These are phyloP conservation scores for Zygosaccharomyces sapae DNA, from an alignment of 1,139 yeast species.

Conservation along the genomic window DNA sequence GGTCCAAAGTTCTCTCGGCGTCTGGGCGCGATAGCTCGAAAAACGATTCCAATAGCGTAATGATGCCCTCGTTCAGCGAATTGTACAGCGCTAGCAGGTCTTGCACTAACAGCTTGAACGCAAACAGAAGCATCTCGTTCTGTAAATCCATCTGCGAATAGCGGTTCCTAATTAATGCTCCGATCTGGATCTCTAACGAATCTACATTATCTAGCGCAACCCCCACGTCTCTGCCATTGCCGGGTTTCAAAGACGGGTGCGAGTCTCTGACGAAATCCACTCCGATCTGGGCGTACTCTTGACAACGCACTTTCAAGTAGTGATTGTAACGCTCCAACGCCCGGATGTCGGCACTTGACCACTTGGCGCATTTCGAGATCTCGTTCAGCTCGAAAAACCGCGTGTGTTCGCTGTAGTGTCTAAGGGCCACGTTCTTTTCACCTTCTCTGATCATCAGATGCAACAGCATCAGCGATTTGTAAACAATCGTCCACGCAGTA, in stretches of 20 bases:
- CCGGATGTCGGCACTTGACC: slow-evolving; percentile 52
- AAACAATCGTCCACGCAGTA: slow-evolving; percentile 85
- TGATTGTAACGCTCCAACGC: slow-evolving; percentile 65
- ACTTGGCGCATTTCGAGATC: slow-evolving; percentile 30
- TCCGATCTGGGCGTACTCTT: slow-evolving; percentile 59
- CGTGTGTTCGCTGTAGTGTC: slow-evolving; percentile 56
- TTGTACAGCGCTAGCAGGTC: slow-evolving; percentile 84
- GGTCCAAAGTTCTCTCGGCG: slow-evolving; percentile 79
- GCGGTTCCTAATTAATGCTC: slow-evolving; percentile 66
- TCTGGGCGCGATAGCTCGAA: slow-evolving; percentile 85
- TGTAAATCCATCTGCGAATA: slow-evolving; percentile 65
- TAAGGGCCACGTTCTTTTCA: slow-evolving; percentile 47
- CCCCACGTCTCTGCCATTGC: slow-evolving; percentile 71
- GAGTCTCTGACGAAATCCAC: slow-evolving; percentile 79
- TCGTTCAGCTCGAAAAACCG: slow-evolving; percentile 48
- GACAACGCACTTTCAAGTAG: slow-evolving; percentile 65
- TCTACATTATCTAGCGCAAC: slow-evolving; percentile 72
- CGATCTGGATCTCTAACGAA: slow-evolving; percentile 77
- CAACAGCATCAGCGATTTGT: slow-evolving; percentile 74
- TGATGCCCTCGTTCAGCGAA: slow-evolving; percentile 89
- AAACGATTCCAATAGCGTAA: slow-evolving; percentile 85
- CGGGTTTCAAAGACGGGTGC: slow-evolving; percentile 46
- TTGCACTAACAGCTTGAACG: slow-evolving; percentile 80
- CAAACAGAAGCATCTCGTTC: slow-evolving; percentile 78
- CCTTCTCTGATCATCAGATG: slow-evolving; percentile 86